Percentiles rank a stretch among this genome's conserved stretches.
Conservation (phyloP, 805 yeast genomes). For the Saturnispora sanitii region DNA sequence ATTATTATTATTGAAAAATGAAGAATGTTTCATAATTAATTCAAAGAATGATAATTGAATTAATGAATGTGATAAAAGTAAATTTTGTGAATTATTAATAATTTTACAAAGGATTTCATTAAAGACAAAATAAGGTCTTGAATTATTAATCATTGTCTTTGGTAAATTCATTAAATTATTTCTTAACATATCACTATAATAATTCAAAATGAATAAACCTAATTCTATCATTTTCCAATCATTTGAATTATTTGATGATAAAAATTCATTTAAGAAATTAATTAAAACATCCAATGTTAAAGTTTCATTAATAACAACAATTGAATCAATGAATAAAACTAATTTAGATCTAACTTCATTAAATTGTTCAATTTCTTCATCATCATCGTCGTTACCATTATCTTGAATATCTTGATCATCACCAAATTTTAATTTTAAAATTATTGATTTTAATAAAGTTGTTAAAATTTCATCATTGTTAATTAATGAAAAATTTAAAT, state of each 20-base stretch:
- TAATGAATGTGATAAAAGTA: conserved; percentile 61
- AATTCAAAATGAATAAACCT: conserved; percentile 74
- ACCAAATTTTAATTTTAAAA: conserved; percentile 73
- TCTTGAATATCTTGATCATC: conserved; percentile 42
- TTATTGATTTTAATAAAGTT: conserved; percentile 55
- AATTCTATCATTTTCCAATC: conserved; percentile 83
- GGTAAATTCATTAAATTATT: conserved; percentile 66
- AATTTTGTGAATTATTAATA: conserved; percentile 26
- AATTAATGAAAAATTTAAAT: conserved; percentile 23
- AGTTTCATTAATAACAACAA: conserved; percentile 37
- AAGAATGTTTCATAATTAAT: conserved; percentile 68
- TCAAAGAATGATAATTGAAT: conserved; percentile 80
- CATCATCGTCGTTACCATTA: conserved; percentile 57
- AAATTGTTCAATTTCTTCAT: conserved; percentile 69
- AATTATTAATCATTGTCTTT: conserved; percentile 51
- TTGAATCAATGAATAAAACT: conserved; percentile 75
- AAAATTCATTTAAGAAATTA: conserved; percentile 39
- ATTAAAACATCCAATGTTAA: conserved; percentile 29
- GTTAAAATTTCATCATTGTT: conserved; percentile 42
- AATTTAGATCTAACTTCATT: conserved; percentile 67
- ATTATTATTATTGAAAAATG: conserved; percentile 40
- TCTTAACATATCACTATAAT: conserved; percentile 69
- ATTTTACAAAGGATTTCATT: conserved; percentile 49
- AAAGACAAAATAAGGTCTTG: conserved; percentile 55
- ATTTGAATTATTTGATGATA: conserved; percentile 17